Evolutionary conservation across 169 alveolate genomes (phyloP).

Genomic region (Cryptosporidium bovis): DNA sequence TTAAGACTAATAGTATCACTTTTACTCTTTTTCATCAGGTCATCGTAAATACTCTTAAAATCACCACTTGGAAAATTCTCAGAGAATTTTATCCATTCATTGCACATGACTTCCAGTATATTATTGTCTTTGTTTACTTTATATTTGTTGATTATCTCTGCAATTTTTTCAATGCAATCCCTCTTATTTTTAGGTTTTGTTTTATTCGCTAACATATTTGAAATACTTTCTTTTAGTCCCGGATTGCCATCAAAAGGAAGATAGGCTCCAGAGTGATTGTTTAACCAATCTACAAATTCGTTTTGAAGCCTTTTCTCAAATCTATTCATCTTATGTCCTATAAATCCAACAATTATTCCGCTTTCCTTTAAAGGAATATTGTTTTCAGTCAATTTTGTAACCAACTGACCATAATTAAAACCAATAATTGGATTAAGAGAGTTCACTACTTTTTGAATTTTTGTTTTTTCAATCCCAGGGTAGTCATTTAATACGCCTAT

Average conservation of each 20-base stretch:
- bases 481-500: slow-evolving; percentile 9
- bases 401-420: slow-evolving; percentile 37
- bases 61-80: slow-evolving; percentile 43
- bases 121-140: slow-evolving; percentile 3
- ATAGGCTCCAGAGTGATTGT: slow-evolving; percentile 38
- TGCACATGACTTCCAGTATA: slow-evolving; percentile 13
- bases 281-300: slow-evolving; percentile 50
- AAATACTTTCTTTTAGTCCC: slow-evolving; percentile 16
- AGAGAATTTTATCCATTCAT: slow-evolving; percentile 44
- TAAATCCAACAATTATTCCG: slow-evolving; percentile 25
- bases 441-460: slow-evolving; percentile 1
- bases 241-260: slow-evolving; percentile 45
- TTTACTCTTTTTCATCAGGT: background rate
- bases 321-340: slow-evolving; percentile 8
- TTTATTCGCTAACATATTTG: background rate
- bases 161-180: slow-evolving; percentile 23
- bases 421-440: slow-evolving; percentile 42
- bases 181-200: background rate
- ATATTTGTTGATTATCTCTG: slow-evolving; percentile 13
- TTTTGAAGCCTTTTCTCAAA: background rate
- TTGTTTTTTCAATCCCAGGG: slow-evolving; percentile 27
- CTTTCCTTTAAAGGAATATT: slow-evolving; percentile 52
- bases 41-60: background rate
- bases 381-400: slow-evolving; percentile 29
- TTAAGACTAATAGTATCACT: slow-evolving; percentile 1